A percentile compares a stretch with the other conserved stretches of the same genome.
Conservation (phyloP, 306 rosid species). For the Casuarina equisetifolia region DNA sequence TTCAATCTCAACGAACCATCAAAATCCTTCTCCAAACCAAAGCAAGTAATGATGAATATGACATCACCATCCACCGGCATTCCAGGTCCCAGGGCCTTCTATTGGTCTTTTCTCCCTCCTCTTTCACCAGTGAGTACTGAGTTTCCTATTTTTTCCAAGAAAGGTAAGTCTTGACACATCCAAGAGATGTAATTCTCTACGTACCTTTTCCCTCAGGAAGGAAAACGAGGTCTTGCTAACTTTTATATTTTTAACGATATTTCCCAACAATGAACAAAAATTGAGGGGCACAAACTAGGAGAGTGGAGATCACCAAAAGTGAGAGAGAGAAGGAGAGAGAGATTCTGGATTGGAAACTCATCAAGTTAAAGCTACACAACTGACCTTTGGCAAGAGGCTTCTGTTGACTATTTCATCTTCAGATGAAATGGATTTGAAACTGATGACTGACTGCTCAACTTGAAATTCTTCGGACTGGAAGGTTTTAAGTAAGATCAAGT, state of each 20-base stretch:
- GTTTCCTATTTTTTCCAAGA: no score
- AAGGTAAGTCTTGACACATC: not conserved
- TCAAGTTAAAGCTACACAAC: constrained; percentile 29
- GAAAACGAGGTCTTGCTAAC: not conserved
- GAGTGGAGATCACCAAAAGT: no score
- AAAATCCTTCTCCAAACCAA: not conserved
- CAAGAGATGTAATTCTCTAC: not conserved
- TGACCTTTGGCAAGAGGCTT: constrained; percentile 80
- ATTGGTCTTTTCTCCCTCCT: no score
- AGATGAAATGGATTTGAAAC: constrained; percentile 48
- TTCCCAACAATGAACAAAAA: not conserved
- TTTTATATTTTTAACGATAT: not conserved
- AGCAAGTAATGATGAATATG: not conserved
- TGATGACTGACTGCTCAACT: constrained; percentile 55
- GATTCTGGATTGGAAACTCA: constrained; percentile 12
- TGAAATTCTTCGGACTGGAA: constrained; percentile 66
- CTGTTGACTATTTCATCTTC: constrained; percentile 49
- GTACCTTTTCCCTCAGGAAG: not conserved
- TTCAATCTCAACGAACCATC: not conserved
- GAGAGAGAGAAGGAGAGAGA: constrained; percentile 10
- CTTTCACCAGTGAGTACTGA: no score
- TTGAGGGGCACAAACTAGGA: not conserved
- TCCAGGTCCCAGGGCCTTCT: no score
- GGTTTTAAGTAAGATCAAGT: constrained; percentile 14
- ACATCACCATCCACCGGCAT: not conserved